Percentiles rank a stretch among this genome's conserved stretches.
Evolutionary conservation across 768 basidiomycete genomes (phyloP).

Genomic region (Amanita brunnescens): DNA sequence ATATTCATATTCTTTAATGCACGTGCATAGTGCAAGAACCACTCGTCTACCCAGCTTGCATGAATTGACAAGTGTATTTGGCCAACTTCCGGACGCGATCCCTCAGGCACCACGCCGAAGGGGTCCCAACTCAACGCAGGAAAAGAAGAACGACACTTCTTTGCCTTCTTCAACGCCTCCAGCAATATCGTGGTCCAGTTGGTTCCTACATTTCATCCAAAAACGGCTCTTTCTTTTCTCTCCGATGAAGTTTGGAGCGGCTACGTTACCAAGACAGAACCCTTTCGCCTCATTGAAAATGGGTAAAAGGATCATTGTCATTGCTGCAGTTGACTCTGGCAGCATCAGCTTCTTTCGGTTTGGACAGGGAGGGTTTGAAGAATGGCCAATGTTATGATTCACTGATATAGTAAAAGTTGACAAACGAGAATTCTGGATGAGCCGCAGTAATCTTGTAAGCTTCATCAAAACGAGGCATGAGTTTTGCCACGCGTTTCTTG

Average conservation of each 20-base stretch:
- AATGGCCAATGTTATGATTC: conserved; percentile 73
- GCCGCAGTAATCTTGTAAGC: conserved; percentile 15
- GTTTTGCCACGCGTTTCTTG: conserved; percentile 27
- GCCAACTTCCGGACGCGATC: conserved; percentile 58
- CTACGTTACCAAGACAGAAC: conserved; percentile 36
- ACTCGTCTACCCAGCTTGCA: conserved; percentile 75
- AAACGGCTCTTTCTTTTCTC: conserved; percentile 17
- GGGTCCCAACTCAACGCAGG: not conserved
- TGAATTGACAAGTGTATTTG: conserved; percentile 71
- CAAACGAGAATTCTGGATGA: not conserved
- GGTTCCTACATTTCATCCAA: not conserved
- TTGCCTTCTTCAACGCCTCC: not conserved
- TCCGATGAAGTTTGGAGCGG: conserved; percentile 7
- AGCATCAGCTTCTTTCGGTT: conserved; percentile 86
- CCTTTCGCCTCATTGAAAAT: conserved; percentile 77
- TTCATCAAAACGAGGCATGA: conserved; percentile 29
- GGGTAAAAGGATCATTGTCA: conserved; percentile 74
- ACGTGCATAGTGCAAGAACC: conserved; percentile 55
- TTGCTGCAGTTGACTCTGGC: conserved; percentile 85
- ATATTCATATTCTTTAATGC: not conserved
- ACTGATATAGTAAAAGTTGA: conserved; percentile 8
- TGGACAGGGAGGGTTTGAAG: conserved; percentile 75
- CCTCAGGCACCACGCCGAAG: conserved; percentile 36
- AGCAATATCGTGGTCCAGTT: not conserved
- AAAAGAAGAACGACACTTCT: not conserved